These are phyloP conservation scores for Salix exigua DNA, from an alignment of 345 rosid genomes.

Conservation along the genomic window DNA sequence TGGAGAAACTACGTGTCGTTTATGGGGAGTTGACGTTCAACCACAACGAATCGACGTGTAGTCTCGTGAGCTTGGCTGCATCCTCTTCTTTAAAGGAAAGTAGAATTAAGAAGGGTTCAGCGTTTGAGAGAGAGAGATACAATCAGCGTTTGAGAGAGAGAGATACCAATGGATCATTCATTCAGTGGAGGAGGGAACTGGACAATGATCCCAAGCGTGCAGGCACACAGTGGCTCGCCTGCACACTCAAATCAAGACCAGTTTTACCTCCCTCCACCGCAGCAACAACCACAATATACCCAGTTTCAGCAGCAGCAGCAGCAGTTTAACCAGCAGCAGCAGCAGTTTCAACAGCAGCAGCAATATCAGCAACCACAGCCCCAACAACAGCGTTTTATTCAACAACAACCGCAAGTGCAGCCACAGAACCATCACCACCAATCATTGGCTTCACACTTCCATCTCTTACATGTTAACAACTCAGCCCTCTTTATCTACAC, in stretches of 20 bases:
- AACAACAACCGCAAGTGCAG: conserved; percentile 28
- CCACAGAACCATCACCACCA: conserved; percentile 64
- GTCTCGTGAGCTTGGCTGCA: background rate
- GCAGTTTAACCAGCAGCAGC: background rate
- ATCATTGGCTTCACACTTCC: conserved; percentile 87
- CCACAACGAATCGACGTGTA: background rate
- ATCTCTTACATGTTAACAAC: conserved; percentile 51
- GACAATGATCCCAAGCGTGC: conserved; percentile 27
- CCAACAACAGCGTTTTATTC: conserved; percentile 17
- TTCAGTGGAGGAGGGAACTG: conserved; percentile 18
- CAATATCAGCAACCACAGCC: conserved; percentile 11
- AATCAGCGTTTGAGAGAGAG: background rate
- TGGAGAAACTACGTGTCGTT: background rate
- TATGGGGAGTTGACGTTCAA: background rate
- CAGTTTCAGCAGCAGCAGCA: background rate
- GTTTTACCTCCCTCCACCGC: conserved; percentile 13
- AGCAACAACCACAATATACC: conserved; percentile 7
- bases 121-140: background rate
- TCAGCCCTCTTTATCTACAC: background rate
- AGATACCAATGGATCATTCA: conserved; percentile 16
- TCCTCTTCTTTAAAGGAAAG: background rate
- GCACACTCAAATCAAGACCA: conserved; percentile 29
- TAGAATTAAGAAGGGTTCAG: background rate
- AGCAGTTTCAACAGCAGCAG: conserved; percentile 5
- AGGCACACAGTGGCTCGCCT: conserved; percentile 20